phyloP scores from a whole-genome alignment of 768 basidiomycete genomes.

The Suillus subluteus region DNA sequence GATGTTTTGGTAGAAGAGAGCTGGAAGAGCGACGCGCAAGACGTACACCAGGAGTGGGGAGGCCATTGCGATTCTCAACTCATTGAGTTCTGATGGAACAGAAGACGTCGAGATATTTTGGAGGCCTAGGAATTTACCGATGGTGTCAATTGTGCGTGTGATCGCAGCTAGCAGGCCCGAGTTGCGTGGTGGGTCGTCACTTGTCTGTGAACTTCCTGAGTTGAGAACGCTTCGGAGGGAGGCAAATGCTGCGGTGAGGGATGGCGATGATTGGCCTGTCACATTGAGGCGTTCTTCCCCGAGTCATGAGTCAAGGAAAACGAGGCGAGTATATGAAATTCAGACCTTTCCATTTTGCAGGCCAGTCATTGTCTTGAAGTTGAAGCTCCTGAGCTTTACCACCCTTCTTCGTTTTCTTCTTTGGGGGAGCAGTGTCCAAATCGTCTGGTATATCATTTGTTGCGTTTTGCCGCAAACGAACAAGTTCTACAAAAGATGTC shows the following conservation, averaged over 20 bases:
- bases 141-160: constrained; percentile 12
- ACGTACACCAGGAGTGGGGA: constrained; percentile 29
- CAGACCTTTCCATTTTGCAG: constrained; percentile 23
- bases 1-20: constrained; percentile 17
- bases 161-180: constrained; percentile 25
- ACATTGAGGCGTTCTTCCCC: constrained; percentile 28
- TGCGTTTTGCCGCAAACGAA: constrained; percentile 19
- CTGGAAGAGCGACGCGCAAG: constrained; percentile 26
- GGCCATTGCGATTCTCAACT: constrained; percentile 22
- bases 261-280: constrained; percentile 26
- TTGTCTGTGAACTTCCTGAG: constrained; percentile 4
- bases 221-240: constrained; percentile 26
- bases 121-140: background rate
- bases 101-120: background rate
- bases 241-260: constrained; percentile 25
- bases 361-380: constrained; percentile 20
- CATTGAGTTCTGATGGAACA: constrained; percentile 18
- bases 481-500: constrained; percentile 22
- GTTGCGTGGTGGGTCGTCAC: constrained; percentile 3
- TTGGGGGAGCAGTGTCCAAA: constrained; percentile 26
- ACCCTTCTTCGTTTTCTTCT: constrained; percentile 32
- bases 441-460: constrained; percentile 14
- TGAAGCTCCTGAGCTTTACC: constrained; percentile 19
- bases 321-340: background rate
- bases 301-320: background rate